phyloP scores from a whole-genome alignment of 345 rosid genomes.

The Chamaenerion angustifolium region DNA sequence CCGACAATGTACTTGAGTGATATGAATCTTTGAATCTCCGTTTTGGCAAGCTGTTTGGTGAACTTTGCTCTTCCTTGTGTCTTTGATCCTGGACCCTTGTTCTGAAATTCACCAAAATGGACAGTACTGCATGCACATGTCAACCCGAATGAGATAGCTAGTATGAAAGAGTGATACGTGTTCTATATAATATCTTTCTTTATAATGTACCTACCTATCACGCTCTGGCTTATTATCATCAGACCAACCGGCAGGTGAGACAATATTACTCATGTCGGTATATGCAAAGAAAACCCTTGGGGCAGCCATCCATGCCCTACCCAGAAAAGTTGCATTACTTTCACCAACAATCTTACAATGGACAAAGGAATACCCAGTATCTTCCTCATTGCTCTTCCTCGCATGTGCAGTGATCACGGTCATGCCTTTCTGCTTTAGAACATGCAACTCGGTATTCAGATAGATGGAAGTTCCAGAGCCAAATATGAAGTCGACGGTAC shows the following conservation, averaged over 20 bases:
- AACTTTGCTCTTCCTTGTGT: conserved; percentile 13
- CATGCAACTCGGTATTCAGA: conserved; percentile 25
- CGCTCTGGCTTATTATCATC: conserved; percentile 16
- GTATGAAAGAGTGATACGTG: neutral
- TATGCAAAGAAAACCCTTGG: conserved; percentile 41
- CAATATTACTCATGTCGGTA: conserved; percentile 23
- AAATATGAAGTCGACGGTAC: conserved; percentile 72
- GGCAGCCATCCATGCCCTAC: conserved; percentile 46
- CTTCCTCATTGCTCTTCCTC: conserved; percentile 15
- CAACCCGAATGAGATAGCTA: too few species aligned
- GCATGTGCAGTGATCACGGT: conserved; percentile 56
- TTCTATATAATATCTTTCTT: too few species aligned
- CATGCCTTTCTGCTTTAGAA: conserved; percentile 16
- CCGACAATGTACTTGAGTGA: conserved; percentile 32
- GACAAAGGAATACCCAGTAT: conserved; percentile 42
- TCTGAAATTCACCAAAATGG: conserved; percentile 43
- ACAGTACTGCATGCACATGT: conserved; percentile 16
- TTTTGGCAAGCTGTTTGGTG: conserved; percentile 19
- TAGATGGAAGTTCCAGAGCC: conserved; percentile 54
- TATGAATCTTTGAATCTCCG: conserved; percentile 22
- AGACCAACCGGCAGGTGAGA: conserved; percentile 40
- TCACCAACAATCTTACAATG: conserved; percentile 41
- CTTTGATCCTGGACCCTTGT: conserved; percentile 32
- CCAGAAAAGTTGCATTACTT: conserved; percentile 28
- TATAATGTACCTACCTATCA: conserved; percentile 11